Evolutionary conservation across 208 protist genomes (phyloP).

Genomic region (Acanthamoeba healyi): DNA sequence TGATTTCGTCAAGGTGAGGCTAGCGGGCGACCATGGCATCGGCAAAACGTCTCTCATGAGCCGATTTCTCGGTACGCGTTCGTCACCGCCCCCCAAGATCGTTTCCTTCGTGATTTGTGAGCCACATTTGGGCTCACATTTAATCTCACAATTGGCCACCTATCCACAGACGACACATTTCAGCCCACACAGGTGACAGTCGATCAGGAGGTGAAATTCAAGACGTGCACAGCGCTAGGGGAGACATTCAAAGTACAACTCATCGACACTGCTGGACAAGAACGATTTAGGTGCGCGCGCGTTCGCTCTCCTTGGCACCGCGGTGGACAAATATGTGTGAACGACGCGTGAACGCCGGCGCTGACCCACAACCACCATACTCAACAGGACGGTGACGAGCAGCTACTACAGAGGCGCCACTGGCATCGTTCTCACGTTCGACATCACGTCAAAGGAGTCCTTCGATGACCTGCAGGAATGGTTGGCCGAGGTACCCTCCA

Average conservation of each 20-base stretch:
- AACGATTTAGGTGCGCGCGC: constrained; percentile 24
- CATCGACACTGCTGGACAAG: constrained; percentile 35
- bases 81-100: too few species aligned
- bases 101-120: not conserved
- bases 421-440: constrained; percentile 30
- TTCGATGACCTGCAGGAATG: constrained; percentile 42
- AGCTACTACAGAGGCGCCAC: constrained; percentile 46
- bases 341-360: not conserved
- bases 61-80: not conserved
- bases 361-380: not conserved
- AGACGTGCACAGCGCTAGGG: not conserved
- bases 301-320: too few species aligned
- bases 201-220: constrained; percentile 47
- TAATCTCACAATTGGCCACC: not conserved
- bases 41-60: constrained; percentile 19
- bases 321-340: too few species aligned
- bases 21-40: constrained; percentile 10
- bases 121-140: not conserved
- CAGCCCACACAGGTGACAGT: not conserved
- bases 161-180: not conserved
- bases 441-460: constrained; percentile 37
- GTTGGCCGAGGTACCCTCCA: constrained; percentile 23
- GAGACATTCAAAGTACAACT: constrained; percentile 50
- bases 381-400: constrained; percentile 52
- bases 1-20: constrained; percentile 5